Percentiles rank a stretch among this genome's conserved stretches.
These are phyloP conservation scores for Pseudocercospora cruenta DNA, from an alignment of 2,329 filamentous ascomycete species.

Conservation along the genomic window DNA sequence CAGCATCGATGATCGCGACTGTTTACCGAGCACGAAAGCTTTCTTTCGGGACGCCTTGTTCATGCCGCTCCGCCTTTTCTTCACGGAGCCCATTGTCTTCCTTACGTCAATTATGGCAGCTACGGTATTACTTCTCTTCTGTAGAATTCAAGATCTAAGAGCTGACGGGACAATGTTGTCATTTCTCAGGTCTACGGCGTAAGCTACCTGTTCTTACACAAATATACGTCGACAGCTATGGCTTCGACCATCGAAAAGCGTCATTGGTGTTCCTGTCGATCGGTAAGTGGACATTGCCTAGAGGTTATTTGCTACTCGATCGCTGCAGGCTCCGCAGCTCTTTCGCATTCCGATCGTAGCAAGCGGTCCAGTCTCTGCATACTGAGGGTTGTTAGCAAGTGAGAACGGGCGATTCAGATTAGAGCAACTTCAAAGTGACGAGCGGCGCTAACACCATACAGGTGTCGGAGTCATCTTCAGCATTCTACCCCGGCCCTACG, in stretches of 20 bases:
- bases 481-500: constrained; percentile 49
- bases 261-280: constrained; percentile 58
- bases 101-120: constrained; percentile 49
- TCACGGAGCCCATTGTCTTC: constrained; percentile 53
- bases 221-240: constrained; percentile 42
- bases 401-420: too few species aligned
- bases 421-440: too few species aligned
- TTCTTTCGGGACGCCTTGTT: constrained; percentile 9
- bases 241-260: constrained; percentile 50
- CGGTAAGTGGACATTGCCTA: constrained; percentile 47
- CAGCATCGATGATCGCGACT: constrained; percentile 42
- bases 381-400: too few species aligned
- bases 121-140: constrained; percentile 30
- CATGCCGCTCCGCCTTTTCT: constrained; percentile 41
- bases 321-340: too few species aligned
- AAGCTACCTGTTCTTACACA: constrained; percentile 51
- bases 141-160: background rate
- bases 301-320: background rate
- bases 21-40: constrained; percentile 46
- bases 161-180: background rate
- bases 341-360: too few species aligned
- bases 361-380: too few species aligned
- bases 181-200: constrained; percentile 39
- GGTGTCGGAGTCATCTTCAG: constrained; percentile 54
- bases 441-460: background rate